Evolutionary conservation across 208 protist genomes (phyloP), one percentile per base, ranked within the genome.

Genomic region (Acanthamoeba triangularis): DNA sequence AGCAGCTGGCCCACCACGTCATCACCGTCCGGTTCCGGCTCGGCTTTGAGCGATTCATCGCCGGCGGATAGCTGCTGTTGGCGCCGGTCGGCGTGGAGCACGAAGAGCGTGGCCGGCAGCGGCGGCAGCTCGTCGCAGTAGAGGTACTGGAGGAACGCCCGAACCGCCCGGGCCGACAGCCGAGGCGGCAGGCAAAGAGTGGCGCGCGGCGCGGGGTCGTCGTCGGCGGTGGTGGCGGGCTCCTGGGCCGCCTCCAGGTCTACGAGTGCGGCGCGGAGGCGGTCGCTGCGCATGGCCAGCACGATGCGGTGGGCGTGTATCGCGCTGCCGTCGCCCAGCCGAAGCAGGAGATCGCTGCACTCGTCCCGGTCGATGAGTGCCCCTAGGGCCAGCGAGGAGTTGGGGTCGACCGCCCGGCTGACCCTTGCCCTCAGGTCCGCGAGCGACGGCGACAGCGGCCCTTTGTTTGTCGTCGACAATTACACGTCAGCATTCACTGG

Each of bases 1-100:
- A 78, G n/a, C 69, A 78, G n/a, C 30, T 78, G 69, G 37, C 69
- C 69, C n/a, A 78, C 69, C 13, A 78, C 16, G 37, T 41, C 69
- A 0, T 41, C 69, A 16, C 3, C 33, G 33, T 10, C 37, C 25
- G 23, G 2, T 2, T 37, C 65, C 25, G n/a, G n/a, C n/a, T n/a
- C n/a, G n/a, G n/a, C n/a, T n/a, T n/a, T n/a, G n/a, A n/a, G n/a
- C n/a, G 13, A 33, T 2, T 37, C 65, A 13, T 74, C n/a, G 28
- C 65, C 18, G 28, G 6, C 49, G 14, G 7, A 0, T 1, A 18
- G 13, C 14, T 54, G 13, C 14, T 54, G 1, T 54, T 54, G 49
- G 7, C 49, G 49, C 65, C 65, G 10, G n/a, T 18, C 16, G 20
- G 63, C 63, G n/a, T 72, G 65, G 18, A 72, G 65, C 7, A 28